Evolutionary conservation across 805 yeast species (phyloP).

Genomic region (Gaillardinia entomophila): DNA sequence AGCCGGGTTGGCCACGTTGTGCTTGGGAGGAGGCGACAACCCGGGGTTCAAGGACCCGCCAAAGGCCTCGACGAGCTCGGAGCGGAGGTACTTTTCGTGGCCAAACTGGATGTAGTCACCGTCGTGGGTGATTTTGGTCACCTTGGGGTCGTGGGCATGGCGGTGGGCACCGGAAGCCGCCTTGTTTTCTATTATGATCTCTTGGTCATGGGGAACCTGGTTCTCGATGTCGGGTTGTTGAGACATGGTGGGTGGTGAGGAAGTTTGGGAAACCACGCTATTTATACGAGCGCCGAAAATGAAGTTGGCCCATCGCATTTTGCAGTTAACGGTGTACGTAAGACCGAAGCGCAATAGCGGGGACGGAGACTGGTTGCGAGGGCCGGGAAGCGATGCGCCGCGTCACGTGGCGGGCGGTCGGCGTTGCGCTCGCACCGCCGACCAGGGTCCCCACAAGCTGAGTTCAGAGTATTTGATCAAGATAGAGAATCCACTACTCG

Average conservation of each 20-base stretch:
- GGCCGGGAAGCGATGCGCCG: not conserved
- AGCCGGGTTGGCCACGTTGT: slow-evolving; percentile 61
- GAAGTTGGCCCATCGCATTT: not conserved
- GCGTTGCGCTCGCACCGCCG: too few species aligned
- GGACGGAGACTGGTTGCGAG: not conserved
- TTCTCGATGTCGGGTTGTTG: not conserved
- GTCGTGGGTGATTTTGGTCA: slow-evolving; percentile 36
- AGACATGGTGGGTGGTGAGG: not conserved
- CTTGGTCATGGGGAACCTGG: not conserved
- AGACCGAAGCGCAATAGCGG: not conserved
- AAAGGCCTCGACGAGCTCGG: slow-evolving; percentile 59
- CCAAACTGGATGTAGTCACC: slow-evolving; percentile 70
- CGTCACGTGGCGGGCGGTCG: not conserved
- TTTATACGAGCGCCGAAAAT: not conserved
- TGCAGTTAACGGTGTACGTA: not conserved
- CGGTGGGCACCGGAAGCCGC: not conserved
- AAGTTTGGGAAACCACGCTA: too few species aligned
- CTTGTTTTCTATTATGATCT: not conserved
- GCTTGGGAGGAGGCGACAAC: slow-evolving; percentile 37
- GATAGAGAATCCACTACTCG: too few species aligned
- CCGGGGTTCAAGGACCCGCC: slow-evolving; percentile 83
- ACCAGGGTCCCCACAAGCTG: too few species aligned
- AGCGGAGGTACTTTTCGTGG: slow-evolving; percentile 56
- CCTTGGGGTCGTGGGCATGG: slow-evolving; percentile 1
- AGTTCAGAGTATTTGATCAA: too few species aligned